Base-by-base conservation (phyloP, 2,329 filamentous ascomycete genomes). In the Bipolaris bicolor region DNA sequence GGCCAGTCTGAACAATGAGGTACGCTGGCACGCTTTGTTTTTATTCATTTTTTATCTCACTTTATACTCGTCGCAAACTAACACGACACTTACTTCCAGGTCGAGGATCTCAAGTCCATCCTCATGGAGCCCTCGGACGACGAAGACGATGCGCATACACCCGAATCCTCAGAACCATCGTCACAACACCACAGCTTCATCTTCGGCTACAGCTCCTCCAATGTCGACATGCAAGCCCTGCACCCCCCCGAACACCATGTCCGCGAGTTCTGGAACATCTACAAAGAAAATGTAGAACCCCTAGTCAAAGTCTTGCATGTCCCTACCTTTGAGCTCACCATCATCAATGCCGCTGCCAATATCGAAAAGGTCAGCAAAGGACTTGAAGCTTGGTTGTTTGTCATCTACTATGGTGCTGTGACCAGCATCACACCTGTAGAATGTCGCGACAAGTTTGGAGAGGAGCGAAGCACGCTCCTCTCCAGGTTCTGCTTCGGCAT, bases 1-100 rank as follows among this genome's bases (percentile, higher is more conserved):
- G 89, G 86, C 88, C 18, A 90, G 85, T 60, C 81, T 93, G 49
- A 90, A 88, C 58, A 90, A 91, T 51, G 89, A 92, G 81, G 87
- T 88, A 75, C 52, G 78, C 46, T n/a, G 10, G 29, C 11, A 4
- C 10, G n/a, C 24, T 26, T 18, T 10, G 18, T 11, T 37, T 16
- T 13, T 31, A 10, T 29, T 31, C 11, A 1, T 13, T 13, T 29
- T 29, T 29, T 4, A 11, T 29, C 4, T 31, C 29, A 13, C 29
- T 13, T 13, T 31, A 7, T 16, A 18, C 11, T 16, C 18, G 11
- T 16, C n/a, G 16, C 15, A 1, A 11, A 16, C 51, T 53, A 15
- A 53, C 44, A 24, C 18, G 7, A 18, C 24, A 43, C 13, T 16
- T 43, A 43, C 13, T 16, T 15, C 26, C 63, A 84, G 81, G 82